Percentiles rank a stretch among this genome's conserved stretches.
These are phyloP conservation scores for Otatea glauca DNA, from an alignment of 176 grass and related monocot species.

Conservation along the genomic window DNA sequence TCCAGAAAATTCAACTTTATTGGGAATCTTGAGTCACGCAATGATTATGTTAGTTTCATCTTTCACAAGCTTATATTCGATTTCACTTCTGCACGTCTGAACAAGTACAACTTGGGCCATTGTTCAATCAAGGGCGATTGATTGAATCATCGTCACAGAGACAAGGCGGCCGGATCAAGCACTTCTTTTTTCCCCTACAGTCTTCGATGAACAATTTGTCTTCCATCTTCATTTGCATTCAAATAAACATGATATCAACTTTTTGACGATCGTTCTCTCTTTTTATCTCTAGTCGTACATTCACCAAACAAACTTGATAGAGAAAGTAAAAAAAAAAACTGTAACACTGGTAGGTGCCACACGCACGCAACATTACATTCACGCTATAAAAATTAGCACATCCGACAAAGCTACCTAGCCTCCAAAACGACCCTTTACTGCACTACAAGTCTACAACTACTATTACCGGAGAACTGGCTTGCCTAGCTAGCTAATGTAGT, in stretches of 20 bases:
- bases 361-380: not conserved
- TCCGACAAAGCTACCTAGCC: not conserved
- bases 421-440: not conserved
- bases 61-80: not conserved
- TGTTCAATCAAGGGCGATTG: conserved; percentile 6
- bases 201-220: not conserved
- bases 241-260: conserved; percentile 27
- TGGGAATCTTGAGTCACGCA: not conserved
- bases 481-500: no score
- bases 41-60: not conserved
- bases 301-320: conserved; percentile 39
- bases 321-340: not conserved
- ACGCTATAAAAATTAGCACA: conserved; percentile 18
- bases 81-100: not conserved
- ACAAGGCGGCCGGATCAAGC: not conserved
- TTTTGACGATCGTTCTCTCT: not conserved
- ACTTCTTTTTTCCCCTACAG: not conserved
- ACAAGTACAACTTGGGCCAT: not conserved
- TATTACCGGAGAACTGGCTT: no score
- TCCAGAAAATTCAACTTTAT: not conserved
- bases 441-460: no score
- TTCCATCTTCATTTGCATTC: not conserved
- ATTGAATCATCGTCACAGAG: not conserved
- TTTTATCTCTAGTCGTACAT: conserved; percentile 16
- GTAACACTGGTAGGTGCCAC: not conserved